Percentiles rank a stretch among this genome's conserved stretches.
phyloP scores from a whole-genome alignment of 106 monocot genomes.

The Dendrobium huoshanense region DNA sequence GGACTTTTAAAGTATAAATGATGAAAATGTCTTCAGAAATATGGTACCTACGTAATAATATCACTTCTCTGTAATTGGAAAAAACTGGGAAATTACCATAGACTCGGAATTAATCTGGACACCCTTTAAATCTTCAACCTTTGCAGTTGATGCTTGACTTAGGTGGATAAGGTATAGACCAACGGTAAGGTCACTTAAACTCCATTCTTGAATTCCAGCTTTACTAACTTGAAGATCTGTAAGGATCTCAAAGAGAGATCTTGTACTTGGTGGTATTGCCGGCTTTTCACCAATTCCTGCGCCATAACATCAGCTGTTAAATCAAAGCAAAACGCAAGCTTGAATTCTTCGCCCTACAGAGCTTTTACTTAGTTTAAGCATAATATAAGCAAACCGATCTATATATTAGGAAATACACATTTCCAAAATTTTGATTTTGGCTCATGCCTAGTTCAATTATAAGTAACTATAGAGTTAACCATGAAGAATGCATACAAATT shows the following conservation, averaged over 20 bases:
- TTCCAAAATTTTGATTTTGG: conserved; percentile 1
- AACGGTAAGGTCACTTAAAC: conserved; percentile 81
- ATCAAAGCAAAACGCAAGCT: not conserved
- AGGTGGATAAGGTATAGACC: conserved; percentile 88
- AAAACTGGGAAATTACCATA: conserved; percentile 43
- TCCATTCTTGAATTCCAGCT: conserved; percentile 83
- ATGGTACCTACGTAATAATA: not conserved
- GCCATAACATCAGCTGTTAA: not conserved
- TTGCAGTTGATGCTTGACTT: conserved; percentile 57
- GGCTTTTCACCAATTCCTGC: conserved; percentile 40
- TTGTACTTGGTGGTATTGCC: conserved; percentile 34
- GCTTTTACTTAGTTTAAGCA: not conserved
- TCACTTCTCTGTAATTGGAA: not conserved
- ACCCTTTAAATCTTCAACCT: conserved; percentile 63
- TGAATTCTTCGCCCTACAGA: not conserved
- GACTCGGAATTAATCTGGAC: conserved; percentile 60
- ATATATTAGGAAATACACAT: not conserved
- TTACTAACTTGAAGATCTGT: conserved; percentile 64
- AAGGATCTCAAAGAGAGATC: conserved; percentile 69
- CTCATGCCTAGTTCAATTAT: not conserved
- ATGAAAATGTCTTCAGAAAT: not conserved
- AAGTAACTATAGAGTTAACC: not conserved
- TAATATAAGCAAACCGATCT: not conserved
- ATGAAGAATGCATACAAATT: not conserved
- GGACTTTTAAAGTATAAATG: not conserved